Evolutionary conservation across 1,139 yeast genomes (phyloP).

Genomic region (Yamadazyma jaroonii): DNA sequence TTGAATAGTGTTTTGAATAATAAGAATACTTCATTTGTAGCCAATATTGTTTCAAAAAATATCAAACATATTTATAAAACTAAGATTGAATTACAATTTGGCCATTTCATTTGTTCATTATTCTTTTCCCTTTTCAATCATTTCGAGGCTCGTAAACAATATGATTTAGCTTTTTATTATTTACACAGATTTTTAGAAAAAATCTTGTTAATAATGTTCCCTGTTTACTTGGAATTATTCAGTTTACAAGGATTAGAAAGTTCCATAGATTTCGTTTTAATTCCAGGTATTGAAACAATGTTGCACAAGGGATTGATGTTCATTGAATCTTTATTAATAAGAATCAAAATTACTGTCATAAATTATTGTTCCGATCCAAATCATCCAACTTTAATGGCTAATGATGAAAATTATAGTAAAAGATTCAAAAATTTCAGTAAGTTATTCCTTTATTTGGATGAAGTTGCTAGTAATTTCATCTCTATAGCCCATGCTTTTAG

Average conservation of each 20-base stretch:
- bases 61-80: constrained; percentile 18
- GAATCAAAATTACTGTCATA: constrained; percentile 10
- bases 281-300: constrained; percentile 30
- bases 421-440: constrained; percentile 8
- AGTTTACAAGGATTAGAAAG: constrained; percentile 21
- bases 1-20: constrained; percentile 5
- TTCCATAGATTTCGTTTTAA: constrained; percentile 34
- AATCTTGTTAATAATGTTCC: constrained; percentile 27
- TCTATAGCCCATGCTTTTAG: constrained; percentile 13
- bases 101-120: constrained; percentile 26
- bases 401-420: constrained; percentile 8
- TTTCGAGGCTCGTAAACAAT: constrained; percentile 27
- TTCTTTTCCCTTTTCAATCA: constrained; percentile 29
- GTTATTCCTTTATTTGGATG: constrained; percentile 9
- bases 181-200: constrained; percentile 27
- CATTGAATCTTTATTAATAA: constrained; percentile 18
- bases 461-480: constrained; percentile 9
- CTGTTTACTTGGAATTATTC: constrained; percentile 24
- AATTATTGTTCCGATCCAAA: constrained; percentile 5
- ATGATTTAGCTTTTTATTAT: constrained; percentile 30
- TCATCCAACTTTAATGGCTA: constrained; percentile 7
- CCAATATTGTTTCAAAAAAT: constrained; percentile 17
- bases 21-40: constrained; percentile 17
- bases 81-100: constrained; percentile 30
- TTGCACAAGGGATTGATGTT: constrained; percentile 31